Conservation (phyloP, 2,329 filamentous ascomycete species). For the Epicoccum nigrum region DNA sequence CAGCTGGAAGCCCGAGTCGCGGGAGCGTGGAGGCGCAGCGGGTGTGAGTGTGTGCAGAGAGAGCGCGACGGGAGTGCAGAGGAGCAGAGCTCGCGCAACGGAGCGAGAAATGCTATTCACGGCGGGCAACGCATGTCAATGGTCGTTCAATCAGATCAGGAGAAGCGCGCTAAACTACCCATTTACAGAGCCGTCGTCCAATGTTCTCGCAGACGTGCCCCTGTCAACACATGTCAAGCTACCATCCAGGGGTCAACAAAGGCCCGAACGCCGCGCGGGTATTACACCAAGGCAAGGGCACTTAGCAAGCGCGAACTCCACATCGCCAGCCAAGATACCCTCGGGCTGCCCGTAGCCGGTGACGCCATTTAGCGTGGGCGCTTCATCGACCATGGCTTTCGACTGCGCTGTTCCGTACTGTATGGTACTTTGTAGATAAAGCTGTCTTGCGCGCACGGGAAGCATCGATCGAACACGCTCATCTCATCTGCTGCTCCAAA, state of each 20-base stretch:
- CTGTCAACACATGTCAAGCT: conserved; percentile 19
- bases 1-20: conserved; percentile 1
- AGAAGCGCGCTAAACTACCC: conserved; percentile 17
- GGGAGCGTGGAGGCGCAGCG: conserved; percentile 30
- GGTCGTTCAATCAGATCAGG: conserved; percentile 15
- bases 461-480: not conserved
- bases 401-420: not conserved
- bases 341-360: conserved; percentile 5
- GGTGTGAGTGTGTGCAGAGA: conserved; percentile 25
- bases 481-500: not conserved
- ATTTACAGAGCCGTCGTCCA: conserved; percentile 9
- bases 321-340: conserved; percentile 6
- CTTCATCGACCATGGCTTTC: not conserved
- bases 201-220: conserved; percentile 10
- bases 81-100: conserved; percentile 31
- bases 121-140: conserved; percentile 34
- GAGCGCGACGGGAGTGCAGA: conserved; percentile 31
- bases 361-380: conserved; percentile 13
- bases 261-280: conserved; percentile 13
- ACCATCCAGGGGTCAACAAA: conserved; percentile 11
- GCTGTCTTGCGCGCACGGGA: too few relatives aligned
- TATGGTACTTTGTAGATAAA: too few relatives aligned
- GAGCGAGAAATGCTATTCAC: conserved; percentile 37
- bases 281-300: conserved; percentile 4
- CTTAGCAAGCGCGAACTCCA: conserved; percentile 12